These are phyloP conservation scores for Sporodiniella umbellata DNA, from an alignment of 371 early-diverging fungal genomes.

Conservation along the genomic window DNA sequence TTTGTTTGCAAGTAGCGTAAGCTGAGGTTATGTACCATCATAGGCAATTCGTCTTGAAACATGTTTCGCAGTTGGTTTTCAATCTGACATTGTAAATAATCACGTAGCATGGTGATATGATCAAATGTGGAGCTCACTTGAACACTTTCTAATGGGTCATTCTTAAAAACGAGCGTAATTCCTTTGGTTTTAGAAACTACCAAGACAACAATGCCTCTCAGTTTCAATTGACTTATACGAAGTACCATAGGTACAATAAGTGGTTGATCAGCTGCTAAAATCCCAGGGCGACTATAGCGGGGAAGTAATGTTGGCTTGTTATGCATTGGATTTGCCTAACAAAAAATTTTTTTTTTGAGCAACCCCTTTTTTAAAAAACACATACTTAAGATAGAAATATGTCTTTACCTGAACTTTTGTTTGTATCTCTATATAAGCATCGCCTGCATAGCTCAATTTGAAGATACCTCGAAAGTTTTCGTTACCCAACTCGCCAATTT, in stretches of 20 bases:
- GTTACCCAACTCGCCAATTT: constrained; percentile 90
- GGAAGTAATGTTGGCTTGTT: constrained; percentile 55
- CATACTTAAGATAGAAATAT: background rate
- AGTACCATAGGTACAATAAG: constrained; percentile 95
- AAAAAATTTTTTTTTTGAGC: background rate
- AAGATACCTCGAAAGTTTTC: constrained; percentile 96
- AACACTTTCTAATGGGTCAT: constrained; percentile 92
- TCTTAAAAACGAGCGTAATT: constrained; percentile 94
- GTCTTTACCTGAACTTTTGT: constrained; percentile 87
- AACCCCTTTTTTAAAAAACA: background rate
- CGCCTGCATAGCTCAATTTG: constrained; percentile 89
- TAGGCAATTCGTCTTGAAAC: constrained; percentile 91
- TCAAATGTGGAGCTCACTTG: constrained; percentile 95
- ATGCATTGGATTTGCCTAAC: constrained; percentile 80
- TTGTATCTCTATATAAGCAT: constrained; percentile 89
- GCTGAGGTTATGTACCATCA: constrained; percentile 89
- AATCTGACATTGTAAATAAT: constrained; percentile 88
- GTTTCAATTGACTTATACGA: constrained; percentile 80
- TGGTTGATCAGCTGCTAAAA: constrained; percentile 88
- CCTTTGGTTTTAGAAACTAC: constrained; percentile 91
- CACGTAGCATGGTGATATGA: constrained; percentile 76
- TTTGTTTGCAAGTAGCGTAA: constrained; percentile 20
- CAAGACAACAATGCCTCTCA: constrained; percentile 92
- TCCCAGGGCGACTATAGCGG: constrained; percentile 62
- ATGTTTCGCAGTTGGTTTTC: constrained; percentile 84